phyloP scores from a whole-genome alignment of 768 basidiomycete species.

The Termitomyces sp. region DNA sequence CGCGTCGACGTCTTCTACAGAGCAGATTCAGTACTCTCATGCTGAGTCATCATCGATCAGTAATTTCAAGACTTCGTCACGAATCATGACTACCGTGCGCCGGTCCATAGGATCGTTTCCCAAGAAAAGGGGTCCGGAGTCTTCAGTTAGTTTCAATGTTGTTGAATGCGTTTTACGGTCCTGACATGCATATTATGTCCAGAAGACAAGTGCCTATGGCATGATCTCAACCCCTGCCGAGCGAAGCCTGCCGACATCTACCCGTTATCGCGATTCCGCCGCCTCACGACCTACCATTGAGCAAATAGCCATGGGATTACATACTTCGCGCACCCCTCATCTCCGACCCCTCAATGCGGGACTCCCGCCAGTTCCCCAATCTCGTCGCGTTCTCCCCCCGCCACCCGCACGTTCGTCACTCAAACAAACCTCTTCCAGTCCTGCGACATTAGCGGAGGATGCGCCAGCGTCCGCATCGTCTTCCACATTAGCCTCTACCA shows the following conservation, averaged over 20 bases:
- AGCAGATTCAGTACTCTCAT: slow-evolving; percentile 1
- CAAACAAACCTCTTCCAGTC: slow-evolving; percentile 42
- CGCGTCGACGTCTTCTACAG: background rate
- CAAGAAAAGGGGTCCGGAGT: slow-evolving; percentile 16
- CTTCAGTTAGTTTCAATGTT: slow-evolving; percentile 8
- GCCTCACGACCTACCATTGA: slow-evolving; percentile 55
- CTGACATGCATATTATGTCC: background rate
- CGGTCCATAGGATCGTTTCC: slow-evolving; percentile 16
- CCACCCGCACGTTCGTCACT: slow-evolving; percentile 61
- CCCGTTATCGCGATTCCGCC: slow-evolving; percentile 34
- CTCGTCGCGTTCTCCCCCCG: slow-evolving; percentile 35
- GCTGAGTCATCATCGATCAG: slow-evolving; percentile 6
- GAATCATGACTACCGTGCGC: slow-evolving; percentile 19
- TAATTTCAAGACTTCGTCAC: slow-evolving; percentile 14
- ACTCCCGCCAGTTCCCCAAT: slow-evolving; percentile 21
- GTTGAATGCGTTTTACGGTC: background rate
- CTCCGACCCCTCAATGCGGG: slow-evolving; percentile 38
- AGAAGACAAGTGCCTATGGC: slow-evolving; percentile 17
- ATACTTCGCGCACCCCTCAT: slow-evolving; percentile 72
- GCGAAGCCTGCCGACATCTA: slow-evolving; percentile 20
- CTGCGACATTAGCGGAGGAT: slow-evolving; percentile 29
- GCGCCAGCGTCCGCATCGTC: slow-evolving; percentile 42
- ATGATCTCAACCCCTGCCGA: slow-evolving; percentile 40
- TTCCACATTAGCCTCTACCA: slow-evolving; percentile 40
- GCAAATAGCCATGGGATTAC: slow-evolving; percentile 79